These are phyloP conservation scores for Yarrowia bubula DNA, from an alignment of 805 yeast species.

Conservation along the genomic window DNA sequence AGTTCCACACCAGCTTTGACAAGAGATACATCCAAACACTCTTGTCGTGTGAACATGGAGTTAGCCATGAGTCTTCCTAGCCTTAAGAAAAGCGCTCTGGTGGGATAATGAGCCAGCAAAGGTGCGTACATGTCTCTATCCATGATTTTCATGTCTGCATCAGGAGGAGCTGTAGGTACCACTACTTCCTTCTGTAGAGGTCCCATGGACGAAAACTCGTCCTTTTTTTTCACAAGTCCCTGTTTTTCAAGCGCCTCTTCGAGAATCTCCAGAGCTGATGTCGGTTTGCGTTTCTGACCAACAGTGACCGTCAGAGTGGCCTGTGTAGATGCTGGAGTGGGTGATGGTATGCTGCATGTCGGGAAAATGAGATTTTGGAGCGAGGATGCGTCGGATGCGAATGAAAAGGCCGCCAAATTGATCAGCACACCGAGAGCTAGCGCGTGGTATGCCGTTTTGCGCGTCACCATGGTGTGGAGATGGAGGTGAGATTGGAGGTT, in stretches of 20 bases:
- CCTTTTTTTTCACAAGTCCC: not conserved
- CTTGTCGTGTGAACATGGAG: too few species aligned
- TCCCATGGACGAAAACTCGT: not conserved
- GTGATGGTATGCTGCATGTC: too few species aligned
- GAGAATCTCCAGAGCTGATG: not conserved
- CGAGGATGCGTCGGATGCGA: not conserved
- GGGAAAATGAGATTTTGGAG: too few species aligned
- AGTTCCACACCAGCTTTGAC: too few species aligned
- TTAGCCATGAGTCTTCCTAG: not conserved
- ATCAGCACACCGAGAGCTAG: not conserved
- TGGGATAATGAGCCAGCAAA: conserved; percentile 8
- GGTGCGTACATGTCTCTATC: conserved; percentile 9
- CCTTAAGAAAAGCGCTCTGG: not conserved
- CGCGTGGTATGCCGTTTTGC: not conserved
- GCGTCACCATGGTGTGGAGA: not conserved
- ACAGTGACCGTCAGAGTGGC: not conserved
- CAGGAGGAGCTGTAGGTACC: not conserved
- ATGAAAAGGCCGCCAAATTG: not conserved
- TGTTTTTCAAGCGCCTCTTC: not conserved
- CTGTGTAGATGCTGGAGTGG: not conserved
- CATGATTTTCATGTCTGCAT: not conserved
- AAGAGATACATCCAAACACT: too few species aligned
- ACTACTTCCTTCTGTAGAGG: not conserved
- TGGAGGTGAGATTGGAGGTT: not conserved
- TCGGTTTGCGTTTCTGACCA: not conserved